phyloP scores from a whole-genome alignment of 352 stramenopile species.

The Aphanomyces stellatus region DNA sequence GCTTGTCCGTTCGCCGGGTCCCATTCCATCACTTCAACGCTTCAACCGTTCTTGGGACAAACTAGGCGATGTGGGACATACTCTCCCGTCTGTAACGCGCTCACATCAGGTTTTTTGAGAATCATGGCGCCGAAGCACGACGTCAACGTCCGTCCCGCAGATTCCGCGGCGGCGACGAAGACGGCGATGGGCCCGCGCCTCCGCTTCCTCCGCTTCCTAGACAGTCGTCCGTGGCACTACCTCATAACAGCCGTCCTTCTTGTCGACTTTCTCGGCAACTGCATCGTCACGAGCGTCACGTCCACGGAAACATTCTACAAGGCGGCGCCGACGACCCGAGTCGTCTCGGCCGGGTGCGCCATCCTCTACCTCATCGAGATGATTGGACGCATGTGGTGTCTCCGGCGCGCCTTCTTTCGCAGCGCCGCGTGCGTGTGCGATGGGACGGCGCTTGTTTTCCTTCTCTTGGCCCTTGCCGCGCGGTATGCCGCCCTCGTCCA shows the following conservation, averaged over 20 bases:
- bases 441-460: constrained; percentile 50
- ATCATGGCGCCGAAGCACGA: no score
- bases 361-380: constrained; percentile 78
- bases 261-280: constrained; percentile 78
- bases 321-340: constrained; percentile 55
- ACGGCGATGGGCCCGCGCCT: neutral
- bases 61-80: no score
- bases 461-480: constrained; percentile 45
- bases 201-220: neutral
- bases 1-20: no score
- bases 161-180: no score
- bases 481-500: constrained; percentile 27
- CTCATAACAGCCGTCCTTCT: constrained; percentile 33
- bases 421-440: constrained; percentile 80
- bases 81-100: no score
- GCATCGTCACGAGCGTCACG: constrained; percentile 69
- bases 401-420: constrained; percentile 60
- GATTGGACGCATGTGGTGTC: constrained; percentile 55
- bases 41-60: no score
- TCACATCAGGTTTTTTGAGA: no score
- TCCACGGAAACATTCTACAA: constrained; percentile 52
- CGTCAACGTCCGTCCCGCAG: no score
- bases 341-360: constrained; percentile 66
- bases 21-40: no score
- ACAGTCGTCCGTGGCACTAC: constrained; percentile 5